Conservation (phyloP, 805 yeast species). For the baker's yeast (Saccharomyces cerevisiae) region DNA sequence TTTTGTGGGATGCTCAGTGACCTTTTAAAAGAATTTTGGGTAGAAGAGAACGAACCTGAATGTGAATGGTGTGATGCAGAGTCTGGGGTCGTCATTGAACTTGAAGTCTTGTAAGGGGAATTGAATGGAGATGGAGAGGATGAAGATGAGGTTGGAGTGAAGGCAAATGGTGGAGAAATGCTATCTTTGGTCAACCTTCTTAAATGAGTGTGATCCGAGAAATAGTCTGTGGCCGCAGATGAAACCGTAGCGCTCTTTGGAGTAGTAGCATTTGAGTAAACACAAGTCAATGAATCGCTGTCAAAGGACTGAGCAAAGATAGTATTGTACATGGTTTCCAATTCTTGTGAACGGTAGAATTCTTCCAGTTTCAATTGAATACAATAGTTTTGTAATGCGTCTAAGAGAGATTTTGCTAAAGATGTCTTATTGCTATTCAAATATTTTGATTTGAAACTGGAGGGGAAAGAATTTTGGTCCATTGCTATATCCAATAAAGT, state of each 20-base stretch:
- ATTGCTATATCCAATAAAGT: conserved; percentile 17
- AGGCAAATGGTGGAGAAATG: not conserved
- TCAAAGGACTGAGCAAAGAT: conserved; percentile 1
- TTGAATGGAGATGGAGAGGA: conserved; percentile 19
- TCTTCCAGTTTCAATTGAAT: conserved; percentile 18
- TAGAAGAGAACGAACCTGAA: conserved; percentile 3
- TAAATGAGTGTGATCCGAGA: not conserved
- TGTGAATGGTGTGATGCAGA: conserved; percentile 8
- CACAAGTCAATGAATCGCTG: not conserved
- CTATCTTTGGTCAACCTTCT: not conserved
- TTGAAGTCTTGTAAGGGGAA: conserved; percentile 14
- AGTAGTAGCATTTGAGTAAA: not conserved
- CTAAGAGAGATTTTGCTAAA: conserved; percentile 5
- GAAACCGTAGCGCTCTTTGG: conserved; percentile 7
- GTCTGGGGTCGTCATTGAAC: conserved; percentile 10
- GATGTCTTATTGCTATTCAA: conserved; percentile 5
- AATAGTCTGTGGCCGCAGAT: conserved; percentile 17
- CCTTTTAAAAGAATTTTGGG: conserved; percentile 2
- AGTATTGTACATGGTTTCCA: not conserved
- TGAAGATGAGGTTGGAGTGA: conserved; percentile 8
- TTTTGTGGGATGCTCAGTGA: conserved; percentile 9
- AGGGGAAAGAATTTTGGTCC: conserved; percentile 18
- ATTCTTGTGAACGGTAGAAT: conserved; percentile 22
- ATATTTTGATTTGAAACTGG: conserved; percentile 28
- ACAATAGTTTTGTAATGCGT: conserved; percentile 13